Evolutionary conservation across 1,139 yeast genomes (phyloP).

Genomic region (Pichiaceae sp.): DNA sequence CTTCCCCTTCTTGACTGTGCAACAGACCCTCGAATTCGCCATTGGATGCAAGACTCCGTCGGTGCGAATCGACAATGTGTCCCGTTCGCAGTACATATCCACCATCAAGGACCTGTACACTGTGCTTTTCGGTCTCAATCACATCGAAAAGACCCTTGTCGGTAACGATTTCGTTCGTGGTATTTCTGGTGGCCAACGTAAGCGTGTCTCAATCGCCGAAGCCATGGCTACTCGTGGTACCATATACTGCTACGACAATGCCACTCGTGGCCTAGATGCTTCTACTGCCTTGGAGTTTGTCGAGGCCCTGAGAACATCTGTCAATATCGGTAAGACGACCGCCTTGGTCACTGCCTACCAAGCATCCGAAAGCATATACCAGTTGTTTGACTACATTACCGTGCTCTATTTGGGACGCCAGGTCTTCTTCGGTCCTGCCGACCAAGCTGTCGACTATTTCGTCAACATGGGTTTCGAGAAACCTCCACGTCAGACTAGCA

Average conservation of each 20-base stretch:
- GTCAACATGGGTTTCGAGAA: conserved; percentile 60
- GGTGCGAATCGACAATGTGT: conserved; percentile 29
- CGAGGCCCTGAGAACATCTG: conserved; percentile 56
- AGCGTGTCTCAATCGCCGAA: conserved; percentile 72
- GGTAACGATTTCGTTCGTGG: conserved; percentile 70
- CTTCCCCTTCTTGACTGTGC: conserved; percentile 36
- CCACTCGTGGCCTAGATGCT: conserved; percentile 69
- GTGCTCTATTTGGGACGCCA: conserved; percentile 74
- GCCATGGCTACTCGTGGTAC: conserved; percentile 52
- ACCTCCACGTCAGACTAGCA: conserved; percentile 72
- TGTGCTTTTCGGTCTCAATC: conserved; percentile 43
- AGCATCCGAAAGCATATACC: conserved; percentile 73
- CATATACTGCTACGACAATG: conserved; percentile 65
- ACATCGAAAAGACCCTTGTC: conserved; percentile 56
- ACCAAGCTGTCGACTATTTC: conserved; percentile 52
- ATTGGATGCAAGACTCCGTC: conserved; percentile 35
- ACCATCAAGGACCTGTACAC: conserved; percentile 39
- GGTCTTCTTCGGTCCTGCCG: conserved; percentile 60
- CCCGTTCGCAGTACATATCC: conserved; percentile 30
- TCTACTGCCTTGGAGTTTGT: conserved; percentile 73
- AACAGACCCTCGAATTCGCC: conserved; percentile 36
- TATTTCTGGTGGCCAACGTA: conserved; percentile 78
- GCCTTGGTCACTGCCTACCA: conserved; percentile 77
- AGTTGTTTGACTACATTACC: conserved; percentile 64
- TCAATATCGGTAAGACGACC: conserved; percentile 49